These are phyloP conservation scores for Penicillium frequentans DNA, from an alignment of 2,329 filamentous ascomycete genomes.

Conservation along the genomic window DNA sequence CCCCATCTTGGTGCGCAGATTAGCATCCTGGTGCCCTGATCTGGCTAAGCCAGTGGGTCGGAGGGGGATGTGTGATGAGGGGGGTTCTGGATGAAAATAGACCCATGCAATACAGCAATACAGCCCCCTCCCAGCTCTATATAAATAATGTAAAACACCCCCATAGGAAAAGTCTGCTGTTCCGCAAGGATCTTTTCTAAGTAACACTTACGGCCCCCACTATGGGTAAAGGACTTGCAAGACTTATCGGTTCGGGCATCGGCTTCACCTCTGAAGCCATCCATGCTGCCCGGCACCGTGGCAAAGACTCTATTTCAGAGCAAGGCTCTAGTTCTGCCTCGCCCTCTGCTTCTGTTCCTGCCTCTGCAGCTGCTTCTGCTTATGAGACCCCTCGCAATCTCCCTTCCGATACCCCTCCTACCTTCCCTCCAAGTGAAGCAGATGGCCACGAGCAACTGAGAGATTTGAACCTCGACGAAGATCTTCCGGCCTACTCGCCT, in stretches of 20 bases:
- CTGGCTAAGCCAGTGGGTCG: background rate
- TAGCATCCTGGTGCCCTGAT: background rate
- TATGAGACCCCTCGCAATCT: background rate
- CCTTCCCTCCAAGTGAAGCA: background rate
- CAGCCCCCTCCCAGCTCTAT: background rate
- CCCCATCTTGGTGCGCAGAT: background rate
- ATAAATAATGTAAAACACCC: background rate
- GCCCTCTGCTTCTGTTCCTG: background rate
- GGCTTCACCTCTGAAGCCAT: slow-evolving; percentile 11
- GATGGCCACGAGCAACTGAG: background rate
- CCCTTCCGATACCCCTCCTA: background rate
- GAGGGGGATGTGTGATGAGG: background rate
- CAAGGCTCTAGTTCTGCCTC: background rate
- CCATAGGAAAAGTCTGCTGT: background rate
- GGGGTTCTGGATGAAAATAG: background rate
- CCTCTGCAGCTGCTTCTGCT: background rate
- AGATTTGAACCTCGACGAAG: background rate
- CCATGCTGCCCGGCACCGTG: slow-evolving; percentile 4
- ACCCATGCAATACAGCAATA: background rate
- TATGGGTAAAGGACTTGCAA: background rate
- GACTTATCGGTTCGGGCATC: slow-evolving; percentile 2
- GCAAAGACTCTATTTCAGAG: background rate
- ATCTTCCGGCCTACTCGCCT: background rate
- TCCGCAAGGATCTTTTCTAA: background rate
- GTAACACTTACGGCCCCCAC: background rate